Evolutionary conservation across 1,284 basidiomycete species (phyloP).

Genomic region (Apiotrichum mycotoxinovorans): DNA sequence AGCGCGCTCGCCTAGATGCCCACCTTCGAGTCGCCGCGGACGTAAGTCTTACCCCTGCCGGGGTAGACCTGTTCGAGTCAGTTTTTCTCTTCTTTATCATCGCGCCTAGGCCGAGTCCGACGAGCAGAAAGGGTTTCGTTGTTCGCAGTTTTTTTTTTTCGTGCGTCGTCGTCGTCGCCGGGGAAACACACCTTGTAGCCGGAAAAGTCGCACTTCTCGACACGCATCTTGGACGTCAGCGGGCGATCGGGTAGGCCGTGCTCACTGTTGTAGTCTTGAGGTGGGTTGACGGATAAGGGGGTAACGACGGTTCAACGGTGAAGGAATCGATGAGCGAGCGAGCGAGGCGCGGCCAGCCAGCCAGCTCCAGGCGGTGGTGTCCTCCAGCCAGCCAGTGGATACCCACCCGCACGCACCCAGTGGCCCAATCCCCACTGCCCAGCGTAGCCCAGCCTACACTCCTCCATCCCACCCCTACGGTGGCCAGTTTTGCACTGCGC

Average conservation of each 20-base stretch:
- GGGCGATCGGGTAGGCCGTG: neutral
- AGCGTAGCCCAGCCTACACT: no score
- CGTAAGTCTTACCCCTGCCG: slow-evolving; percentile 89
- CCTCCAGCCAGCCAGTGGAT: neutral
- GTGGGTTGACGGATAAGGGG: slow-evolving; percentile 1
- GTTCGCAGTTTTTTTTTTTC: neutral
- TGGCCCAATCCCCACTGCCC: no score
- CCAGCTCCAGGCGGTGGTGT: neutral
- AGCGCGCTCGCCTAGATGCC: slow-evolving; percentile 29
- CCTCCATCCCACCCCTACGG: no score
- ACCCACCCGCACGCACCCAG: neutral
- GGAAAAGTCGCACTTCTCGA: slow-evolving; percentile 95
- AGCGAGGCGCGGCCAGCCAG: neutral
- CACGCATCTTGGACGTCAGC: slow-evolving; percentile 62
- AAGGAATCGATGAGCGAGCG: neutral
- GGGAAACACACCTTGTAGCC: slow-evolving; percentile 61
- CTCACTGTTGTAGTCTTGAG: neutral
- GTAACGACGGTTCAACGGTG: neutral
- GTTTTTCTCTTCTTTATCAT: neutral
- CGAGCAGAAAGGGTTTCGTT: neutral
- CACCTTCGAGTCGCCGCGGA: slow-evolving; percentile 94
- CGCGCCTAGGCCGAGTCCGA: neutral
- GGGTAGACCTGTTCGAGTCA: slow-evolving; percentile 68
- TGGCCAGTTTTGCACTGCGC: no score
- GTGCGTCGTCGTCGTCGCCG: no score